Evolutionary conservation across 305 asterid genomes (phyloP).

Genomic region (Stenogyne calaminthoides): DNA sequence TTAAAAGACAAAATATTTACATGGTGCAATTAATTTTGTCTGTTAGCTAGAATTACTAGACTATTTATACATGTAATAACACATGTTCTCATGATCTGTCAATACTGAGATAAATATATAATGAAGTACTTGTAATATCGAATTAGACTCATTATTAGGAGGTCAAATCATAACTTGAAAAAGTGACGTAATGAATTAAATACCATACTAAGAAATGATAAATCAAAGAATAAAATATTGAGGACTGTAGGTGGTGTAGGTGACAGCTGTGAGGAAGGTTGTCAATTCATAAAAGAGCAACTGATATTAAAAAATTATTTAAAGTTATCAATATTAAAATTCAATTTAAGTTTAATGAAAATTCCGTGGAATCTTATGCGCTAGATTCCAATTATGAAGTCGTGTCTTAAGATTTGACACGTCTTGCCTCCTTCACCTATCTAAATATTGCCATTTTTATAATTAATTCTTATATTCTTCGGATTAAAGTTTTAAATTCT

Average conservation of each 20-base stretch:
- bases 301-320: neutral
- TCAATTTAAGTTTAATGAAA: neutral
- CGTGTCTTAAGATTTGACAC: neutral
- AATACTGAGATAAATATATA: neutral
- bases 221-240: neutral
- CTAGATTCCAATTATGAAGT: conserved; percentile 22
- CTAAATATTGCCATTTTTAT: no score
- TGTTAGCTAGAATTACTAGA: neutral
- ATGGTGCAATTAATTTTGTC: neutral
- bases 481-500: no score
- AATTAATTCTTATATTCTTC: no score
- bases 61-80: neutral
- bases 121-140: neutral
- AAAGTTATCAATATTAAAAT: neutral
- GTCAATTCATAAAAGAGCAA: conserved; percentile 3
- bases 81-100: neutral
- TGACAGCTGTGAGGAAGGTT: conserved; percentile 8
- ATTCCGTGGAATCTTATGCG: conserved; percentile 33
- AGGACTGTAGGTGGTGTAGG: neutral
- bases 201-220: no score
- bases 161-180: neutral
- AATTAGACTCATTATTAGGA: neutral
- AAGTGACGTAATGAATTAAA: neutral
- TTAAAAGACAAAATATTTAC: neutral
- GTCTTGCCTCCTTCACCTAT: no score